Evolutionary conservation across 2,329 filamentous ascomycete genomes (phyloP), one percentile per base, ranked within the genome.

Genomic region (Penicillium frequentans): DNA sequence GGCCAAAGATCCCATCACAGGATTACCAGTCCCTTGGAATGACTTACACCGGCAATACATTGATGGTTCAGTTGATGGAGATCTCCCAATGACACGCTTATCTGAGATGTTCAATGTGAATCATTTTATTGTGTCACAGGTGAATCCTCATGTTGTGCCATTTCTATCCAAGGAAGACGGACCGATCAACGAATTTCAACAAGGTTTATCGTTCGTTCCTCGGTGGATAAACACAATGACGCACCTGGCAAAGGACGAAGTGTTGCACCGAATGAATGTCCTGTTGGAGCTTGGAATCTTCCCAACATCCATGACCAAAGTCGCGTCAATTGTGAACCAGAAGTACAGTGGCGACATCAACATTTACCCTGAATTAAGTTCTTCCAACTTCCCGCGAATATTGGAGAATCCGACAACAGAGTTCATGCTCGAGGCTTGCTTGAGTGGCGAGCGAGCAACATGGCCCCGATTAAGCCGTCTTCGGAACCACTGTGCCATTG

Each of bases 51-150:
- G 92, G 70, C 86, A 86, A 62, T 97, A 91, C 84, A 96, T 98
- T 51, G 93, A 98, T 71, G 93, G 93, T 1, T 97, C 93, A 1
- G 91, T 98, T 23, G 92, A 97, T 70, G 95, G 95, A 58, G 93
- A 98, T 72, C 80, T 98, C 3, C 93, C 93, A 1, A 96, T 96
- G 86, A 91, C 89, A 21, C 86, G 91, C 2, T 81, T 98, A 16
- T 87, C 92, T 1, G 92, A 96, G 70, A 93, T 97, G 89, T 96
- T 97, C 80, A 96, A 97, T 69, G 93, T 97, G 71, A 97, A 97
- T 69, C 93, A 97, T 71, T 97, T 97, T 70, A 97, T 98, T 64
- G 93, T 97, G 19, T 96, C 92, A 0, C 93, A 98, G 72, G 92
- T 97, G 50, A 98, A 98, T 67, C 93, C 93, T 0, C 93, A 98